Evolutionary conservation across 1,139 yeast species (phyloP).

Genomic region (Insectozyma bohioensis): DNA sequence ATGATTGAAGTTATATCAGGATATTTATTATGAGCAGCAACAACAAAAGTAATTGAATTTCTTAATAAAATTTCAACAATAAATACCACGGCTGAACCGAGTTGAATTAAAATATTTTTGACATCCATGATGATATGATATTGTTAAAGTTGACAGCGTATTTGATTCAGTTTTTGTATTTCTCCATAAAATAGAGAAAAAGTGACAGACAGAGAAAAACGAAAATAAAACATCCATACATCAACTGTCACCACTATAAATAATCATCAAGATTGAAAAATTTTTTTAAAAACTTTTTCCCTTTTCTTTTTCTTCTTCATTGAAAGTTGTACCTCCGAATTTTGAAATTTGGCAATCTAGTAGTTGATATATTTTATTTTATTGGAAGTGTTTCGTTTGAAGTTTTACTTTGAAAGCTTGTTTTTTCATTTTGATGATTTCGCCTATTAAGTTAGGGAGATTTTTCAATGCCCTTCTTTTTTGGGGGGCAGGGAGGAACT

Average conservation of each 20-base stretch:
- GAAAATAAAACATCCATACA: too few relatives aligned
- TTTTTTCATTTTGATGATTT: constrained; percentile 16
- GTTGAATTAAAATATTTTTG: constrained; percentile 14
- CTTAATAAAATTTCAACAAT: constrained; percentile 17
- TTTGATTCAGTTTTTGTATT: constrained; percentile 3
- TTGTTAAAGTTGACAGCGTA: too few relatives aligned
- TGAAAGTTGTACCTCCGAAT: constrained; percentile 43
- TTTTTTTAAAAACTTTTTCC: constrained; percentile 6
- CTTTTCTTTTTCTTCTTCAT: constrained; percentile 19
- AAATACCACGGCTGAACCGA: constrained; percentile 16
- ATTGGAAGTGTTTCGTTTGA: too few relatives aligned
- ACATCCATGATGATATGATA: constrained; percentile 13
- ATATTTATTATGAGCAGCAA: constrained; percentile 19
- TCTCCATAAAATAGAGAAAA: not conserved
- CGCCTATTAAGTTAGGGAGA: constrained; percentile 57
- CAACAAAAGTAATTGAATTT: constrained; percentile 17
- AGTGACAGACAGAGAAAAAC: too few relatives aligned
- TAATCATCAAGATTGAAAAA: constrained; percentile 1
- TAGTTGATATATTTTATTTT: constrained; percentile 18
- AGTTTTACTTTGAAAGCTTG: constrained; percentile 15
- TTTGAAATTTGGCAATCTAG: constrained; percentile 32
- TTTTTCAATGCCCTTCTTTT: too few relatives aligned
- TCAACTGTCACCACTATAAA: constrained; percentile 4
- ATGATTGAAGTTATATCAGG: constrained; percentile 26
- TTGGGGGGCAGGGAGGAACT: too few relatives aligned